phyloP scores from a whole-genome alignment of 2,329 filamentous ascomycete genomes.

The Ceratocystis variospora region DNA sequence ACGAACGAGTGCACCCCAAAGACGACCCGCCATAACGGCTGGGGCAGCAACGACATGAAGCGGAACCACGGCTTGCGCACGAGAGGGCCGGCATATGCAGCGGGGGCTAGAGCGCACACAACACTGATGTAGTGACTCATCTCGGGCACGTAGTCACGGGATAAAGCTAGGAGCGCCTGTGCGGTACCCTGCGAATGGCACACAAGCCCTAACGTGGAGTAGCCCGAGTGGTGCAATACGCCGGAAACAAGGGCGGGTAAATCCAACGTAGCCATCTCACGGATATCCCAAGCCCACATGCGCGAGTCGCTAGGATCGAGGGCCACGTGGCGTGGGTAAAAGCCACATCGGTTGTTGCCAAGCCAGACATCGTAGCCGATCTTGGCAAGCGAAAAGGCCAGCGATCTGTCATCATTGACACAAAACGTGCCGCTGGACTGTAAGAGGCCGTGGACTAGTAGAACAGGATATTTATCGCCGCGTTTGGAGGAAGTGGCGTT shows the following conservation, averaged over 20 bases:
- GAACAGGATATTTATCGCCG: slow-evolving; percentile 55
- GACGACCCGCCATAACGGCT: slow-evolving; percentile 59
- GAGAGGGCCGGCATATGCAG: slow-evolving; percentile 75
- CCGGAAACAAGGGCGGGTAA: slow-evolving; percentile 67
- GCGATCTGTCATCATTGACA: slow-evolving; percentile 73
- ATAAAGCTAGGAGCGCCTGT: slow-evolving; percentile 72
- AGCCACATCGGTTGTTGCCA: slow-evolving; percentile 84
- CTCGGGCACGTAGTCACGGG: slow-evolving; percentile 78
- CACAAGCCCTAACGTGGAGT: slow-evolving; percentile 51
- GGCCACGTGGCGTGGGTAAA: slow-evolving; percentile 59
- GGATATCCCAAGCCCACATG: slow-evolving; percentile 96
- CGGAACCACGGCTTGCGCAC: slow-evolving; percentile 83
- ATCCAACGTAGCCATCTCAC: slow-evolving; percentile 85
- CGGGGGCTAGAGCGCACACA: slow-evolving; percentile 82
- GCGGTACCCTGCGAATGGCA: slow-evolving; percentile 88
- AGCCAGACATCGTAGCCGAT: slow-evolving; percentile 91
- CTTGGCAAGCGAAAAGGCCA: slow-evolving; percentile 87
- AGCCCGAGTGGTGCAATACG: slow-evolving; percentile 58
- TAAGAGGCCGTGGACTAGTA: slow-evolving; percentile 77
- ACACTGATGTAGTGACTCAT: slow-evolving; percentile 71
- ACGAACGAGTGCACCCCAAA: slow-evolving; percentile 94
- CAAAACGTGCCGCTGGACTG: slow-evolving; percentile 84
- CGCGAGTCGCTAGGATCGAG: slow-evolving; percentile 64
- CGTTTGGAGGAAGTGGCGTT: background rate
- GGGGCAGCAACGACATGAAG: slow-evolving; percentile 51